Base-by-base conservation (phyloP, 2,329 filamentous ascomycete species). In the Pseudocercospora eumusae region DNA sequence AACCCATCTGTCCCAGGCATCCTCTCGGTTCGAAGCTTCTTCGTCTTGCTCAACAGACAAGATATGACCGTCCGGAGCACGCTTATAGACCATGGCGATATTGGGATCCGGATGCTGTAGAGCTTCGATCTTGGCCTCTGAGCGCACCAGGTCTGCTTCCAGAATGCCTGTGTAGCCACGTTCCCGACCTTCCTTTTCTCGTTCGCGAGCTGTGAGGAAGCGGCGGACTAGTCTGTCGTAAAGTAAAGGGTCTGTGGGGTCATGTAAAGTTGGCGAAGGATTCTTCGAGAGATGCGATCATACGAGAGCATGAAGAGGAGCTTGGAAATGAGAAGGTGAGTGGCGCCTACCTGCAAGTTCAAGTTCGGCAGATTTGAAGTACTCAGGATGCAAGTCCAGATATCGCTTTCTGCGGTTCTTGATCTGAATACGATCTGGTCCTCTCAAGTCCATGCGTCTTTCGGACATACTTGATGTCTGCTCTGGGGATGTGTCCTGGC, bases 401-500 rank as follows among this genome's bases (percentile, higher is more conserved):
- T 92, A 96, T 70, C 88, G 86, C 67, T 90, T 88, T 13, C 92
- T 85, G 56, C 92, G 84, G 76, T 96, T 96, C 76, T 90, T 91
- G 25, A 67, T 64, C 47, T 42, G 55, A 21, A 66, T 63, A n/a
- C 64, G 62, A 40, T 62, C 28, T 57, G 53, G 20, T 33, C 47
- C 11, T 6, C 47, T n/a, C 10, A 50, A 23, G 9, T 50, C 7
- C 21, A 4, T n/a, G 7, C 4, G 20, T 27, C 23, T 21, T 27
- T 50, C 47, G n/a, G 47, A 47, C 10, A 13, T 2, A 10, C 18
- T 47, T 23, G 47, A 23, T 27, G 47, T 1, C 23, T 50, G 20
- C 15, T 23, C 10, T 4, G 23, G 4, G 3, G 20, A 23, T n/a
- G 9, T 28, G 1, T 25, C 23, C 10, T 23, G 47, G 23, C 47